phyloP scores from a whole-genome alignment of 345 rosid genomes.

The Murraya paniculata region DNA sequence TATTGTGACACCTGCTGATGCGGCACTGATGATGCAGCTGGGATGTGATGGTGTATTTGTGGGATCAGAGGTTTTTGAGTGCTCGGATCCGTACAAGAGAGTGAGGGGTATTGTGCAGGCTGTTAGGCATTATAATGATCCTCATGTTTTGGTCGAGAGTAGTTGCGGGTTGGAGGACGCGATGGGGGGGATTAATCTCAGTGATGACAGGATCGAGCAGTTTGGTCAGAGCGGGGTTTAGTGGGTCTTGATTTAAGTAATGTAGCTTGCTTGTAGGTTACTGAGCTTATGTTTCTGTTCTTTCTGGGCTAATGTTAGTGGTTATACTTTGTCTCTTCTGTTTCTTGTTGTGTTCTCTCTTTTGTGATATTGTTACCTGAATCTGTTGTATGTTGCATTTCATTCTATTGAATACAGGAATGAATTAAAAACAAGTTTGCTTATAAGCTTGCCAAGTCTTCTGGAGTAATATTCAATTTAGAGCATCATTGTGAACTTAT shows the following conservation, averaged over 20 bases:
- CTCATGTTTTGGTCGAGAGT: slow-evolving; percentile 50
- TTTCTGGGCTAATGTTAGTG: neutral
- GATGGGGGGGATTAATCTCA: slow-evolving; percentile 34
- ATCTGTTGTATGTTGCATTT: slow-evolving; percentile 3
- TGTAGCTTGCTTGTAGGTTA: slow-evolving; percentile 5
- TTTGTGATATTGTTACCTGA: neutral
- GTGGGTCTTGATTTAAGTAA: slow-evolving; percentile 13
- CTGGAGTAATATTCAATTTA: neutral
- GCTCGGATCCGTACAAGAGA: slow-evolving; percentile 45
- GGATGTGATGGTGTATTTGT: slow-evolving; percentile 67
- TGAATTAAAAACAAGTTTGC: neutral
- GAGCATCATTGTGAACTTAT: neutral
- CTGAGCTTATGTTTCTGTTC: neutral
- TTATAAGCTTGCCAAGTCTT: neutral
- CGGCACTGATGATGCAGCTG: slow-evolving; percentile 68
- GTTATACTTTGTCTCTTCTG: neutral
- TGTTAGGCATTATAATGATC: slow-evolving; percentile 60
- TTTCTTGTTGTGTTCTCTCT: neutral
- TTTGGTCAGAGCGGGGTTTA: slow-evolving; percentile 21
- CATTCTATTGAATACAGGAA: neutral
- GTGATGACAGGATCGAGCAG: slow-evolving; percentile 42
- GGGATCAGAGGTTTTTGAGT: slow-evolving; percentile 44
- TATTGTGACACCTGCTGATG: slow-evolving; percentile 57
- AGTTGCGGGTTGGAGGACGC: slow-evolving; percentile 38
- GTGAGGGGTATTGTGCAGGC: slow-evolving; percentile 54